Evolutionary conservation across 2,329 filamentous ascomycete species (phyloP).

Genomic region (Septoria petroselini): DNA sequence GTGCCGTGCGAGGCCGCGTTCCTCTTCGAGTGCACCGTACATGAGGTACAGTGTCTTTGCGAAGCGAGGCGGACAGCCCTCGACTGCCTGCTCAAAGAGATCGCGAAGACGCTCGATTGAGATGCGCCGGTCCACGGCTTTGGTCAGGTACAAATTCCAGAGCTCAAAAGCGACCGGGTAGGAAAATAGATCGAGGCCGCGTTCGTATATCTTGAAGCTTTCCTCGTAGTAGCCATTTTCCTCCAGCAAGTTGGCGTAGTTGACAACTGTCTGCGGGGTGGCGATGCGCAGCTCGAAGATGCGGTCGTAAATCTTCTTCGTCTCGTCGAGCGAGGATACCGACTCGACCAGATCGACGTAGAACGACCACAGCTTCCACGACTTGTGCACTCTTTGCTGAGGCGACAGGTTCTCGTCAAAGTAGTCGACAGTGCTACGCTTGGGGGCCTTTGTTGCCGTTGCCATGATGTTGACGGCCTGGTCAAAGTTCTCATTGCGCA

Average conservation of each 20-base stretch:
- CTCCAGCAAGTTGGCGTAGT: conserved; percentile 93
- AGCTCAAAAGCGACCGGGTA: conserved; percentile 98
- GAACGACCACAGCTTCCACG: conserved; percentile 99
- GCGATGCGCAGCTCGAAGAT: conserved; percentile 98
- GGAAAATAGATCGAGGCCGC: conserved; percentile 94
- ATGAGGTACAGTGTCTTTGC: conserved; percentile 95
- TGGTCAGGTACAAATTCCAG: conserved; percentile 97
- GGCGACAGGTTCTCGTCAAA: conserved; percentile 93
- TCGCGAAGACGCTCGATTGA: conserved; percentile 91
- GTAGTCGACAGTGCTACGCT: conserved; percentile 97
- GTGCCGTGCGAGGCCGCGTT: conserved; percentile 86
- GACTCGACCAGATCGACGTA: conserved; percentile 97
- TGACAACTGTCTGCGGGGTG: conserved; percentile 96
- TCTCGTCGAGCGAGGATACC: conserved; percentile 85
- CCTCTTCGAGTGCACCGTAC: conserved; percentile 97
- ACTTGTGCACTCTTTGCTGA: conserved; percentile 96
- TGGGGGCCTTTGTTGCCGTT: conserved; percentile 94
- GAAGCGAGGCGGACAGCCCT: conserved; percentile 91
- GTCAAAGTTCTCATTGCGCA: conserved; percentile 93
- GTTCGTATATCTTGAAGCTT: conserved; percentile 95
- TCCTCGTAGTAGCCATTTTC: conserved; percentile 96
- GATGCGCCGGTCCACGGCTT: conserved; percentile 94
- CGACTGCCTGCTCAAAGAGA: conserved; percentile 93
- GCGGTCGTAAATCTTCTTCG: conserved; percentile 88
- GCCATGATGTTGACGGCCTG: conserved; percentile 93